Percentiles rank a stretch among this genome's conserved stretches.
phyloP scores from a whole-genome alignment of 192 early-diverging fungal genomes.

The Backusella sp. region DNA sequence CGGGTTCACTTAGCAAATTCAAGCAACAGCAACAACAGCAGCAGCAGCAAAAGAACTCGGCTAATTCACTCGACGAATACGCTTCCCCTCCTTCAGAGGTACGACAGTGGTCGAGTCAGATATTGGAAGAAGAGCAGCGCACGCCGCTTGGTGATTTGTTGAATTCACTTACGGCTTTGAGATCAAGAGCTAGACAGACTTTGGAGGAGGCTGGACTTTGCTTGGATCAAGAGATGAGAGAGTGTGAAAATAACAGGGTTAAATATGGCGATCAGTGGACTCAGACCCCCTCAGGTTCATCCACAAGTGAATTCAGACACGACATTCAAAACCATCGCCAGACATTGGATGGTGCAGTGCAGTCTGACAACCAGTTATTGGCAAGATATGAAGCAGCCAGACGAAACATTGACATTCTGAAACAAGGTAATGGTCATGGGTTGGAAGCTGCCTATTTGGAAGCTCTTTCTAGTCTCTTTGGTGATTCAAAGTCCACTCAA shows the following conservation, averaged over 20 bases:
- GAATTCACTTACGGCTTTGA: conserved; percentile 62
- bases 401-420: conserved; percentile 46
- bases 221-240: conserved; percentile 7
- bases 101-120: conserved; percentile 57
- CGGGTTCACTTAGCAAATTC: conserved; percentile 73
- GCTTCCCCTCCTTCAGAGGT: conserved; percentile 59
- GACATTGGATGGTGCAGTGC: conserved; percentile 73
- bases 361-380: conserved; percentile 54
- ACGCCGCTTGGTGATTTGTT: conserved; percentile 57
- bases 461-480: conserved; percentile 24
- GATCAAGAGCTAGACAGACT: conserved; percentile 57
- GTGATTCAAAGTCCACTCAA: conserved; percentile 15
- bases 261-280: conserved; percentile 84
- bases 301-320: conserved; percentile 72
- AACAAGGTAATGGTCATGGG: conserved; percentile 34
- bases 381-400: conserved; percentile 42
- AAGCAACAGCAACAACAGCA: conserved; percentile 50
- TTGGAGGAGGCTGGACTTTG: conserved; percentile 57
- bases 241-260: conserved; percentile 21
- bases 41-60: conserved; percentile 1
- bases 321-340: conserved; percentile 74
- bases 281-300: conserved; percentile 75
- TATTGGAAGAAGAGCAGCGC: conserved; percentile 56
- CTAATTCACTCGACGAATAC: conserved; percentile 47
- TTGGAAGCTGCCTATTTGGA: conserved; percentile 47